A percentile compares a stretch with the other conserved stretches of the same genome.
phyloP scores from a whole-genome alignment of 164 flowering plant species.

The Magnolia sinica region DNA sequence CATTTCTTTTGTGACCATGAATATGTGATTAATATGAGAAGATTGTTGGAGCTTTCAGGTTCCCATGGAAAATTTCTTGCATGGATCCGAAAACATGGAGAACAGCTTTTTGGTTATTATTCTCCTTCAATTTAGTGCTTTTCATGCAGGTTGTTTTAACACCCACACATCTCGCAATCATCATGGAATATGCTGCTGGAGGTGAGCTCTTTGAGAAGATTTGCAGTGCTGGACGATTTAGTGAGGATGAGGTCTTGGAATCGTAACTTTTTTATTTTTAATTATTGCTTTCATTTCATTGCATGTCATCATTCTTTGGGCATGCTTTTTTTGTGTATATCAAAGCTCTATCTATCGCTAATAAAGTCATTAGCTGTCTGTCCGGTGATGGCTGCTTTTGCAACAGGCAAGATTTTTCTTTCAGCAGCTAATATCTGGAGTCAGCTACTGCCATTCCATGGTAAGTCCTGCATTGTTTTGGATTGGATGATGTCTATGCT shows the following conservation, averaged over 20 bases:
- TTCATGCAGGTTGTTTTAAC: conserved; percentile 51
- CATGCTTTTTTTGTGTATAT: background rate
- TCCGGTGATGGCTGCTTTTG: background rate
- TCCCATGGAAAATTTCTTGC: too few species aligned
- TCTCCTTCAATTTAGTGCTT: background rate
- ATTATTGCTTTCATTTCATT: background rate
- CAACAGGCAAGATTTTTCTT: conserved; percentile 64
- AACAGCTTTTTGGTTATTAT: background rate
- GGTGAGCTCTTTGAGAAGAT: conserved; percentile 71
- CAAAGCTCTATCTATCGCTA: background rate
- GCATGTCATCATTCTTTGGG: background rate
- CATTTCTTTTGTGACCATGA: too few species aligned
- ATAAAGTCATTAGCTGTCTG: background rate
- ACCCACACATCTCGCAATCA: conserved; percentile 62
- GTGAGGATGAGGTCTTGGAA: conserved; percentile 62
- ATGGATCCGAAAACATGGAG: background rate
- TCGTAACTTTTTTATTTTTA: background rate
- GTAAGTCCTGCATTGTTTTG: conserved; percentile 11
- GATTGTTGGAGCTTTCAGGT: too few species aligned
- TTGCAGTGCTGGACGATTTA: conserved; percentile 70
- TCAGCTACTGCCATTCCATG: conserved; percentile 26
- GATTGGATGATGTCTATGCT: background rate
- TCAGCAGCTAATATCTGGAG: conserved; percentile 25
- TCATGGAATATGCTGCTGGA: conserved; percentile 84
- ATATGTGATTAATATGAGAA: too few species aligned